Percentiles rank a stretch among this genome's conserved stretches.
Evolutionary conservation across 129 eudicot genomes (phyloP).

Genomic region (Centrapalus pauciflorus): DNA sequence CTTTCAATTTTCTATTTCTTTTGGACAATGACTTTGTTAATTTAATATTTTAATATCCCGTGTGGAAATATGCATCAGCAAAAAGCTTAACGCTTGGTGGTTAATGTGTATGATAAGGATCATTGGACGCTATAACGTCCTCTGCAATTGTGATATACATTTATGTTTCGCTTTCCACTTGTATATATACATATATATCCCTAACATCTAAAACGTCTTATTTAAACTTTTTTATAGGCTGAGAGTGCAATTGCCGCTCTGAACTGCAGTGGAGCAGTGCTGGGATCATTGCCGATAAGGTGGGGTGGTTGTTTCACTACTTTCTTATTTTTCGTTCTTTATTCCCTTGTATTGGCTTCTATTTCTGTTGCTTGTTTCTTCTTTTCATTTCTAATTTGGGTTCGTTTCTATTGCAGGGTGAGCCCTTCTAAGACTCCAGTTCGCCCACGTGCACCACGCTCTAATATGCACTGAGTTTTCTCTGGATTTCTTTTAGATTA

Average conservation of each 20-base stretch:
- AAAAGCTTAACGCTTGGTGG: neutral
- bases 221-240: constrained; percentile 39
- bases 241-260: constrained; percentile 86
- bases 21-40: no score
- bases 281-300: constrained; percentile 74
- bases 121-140: neutral
- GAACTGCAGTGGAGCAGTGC: constrained; percentile 69
- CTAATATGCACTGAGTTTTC: constrained; percentile 37
- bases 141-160: no score
- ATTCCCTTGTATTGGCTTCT: neutral
- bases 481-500: constrained; percentile 11
- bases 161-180: no score
- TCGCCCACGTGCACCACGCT: constrained; percentile 70
- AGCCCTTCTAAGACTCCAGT: constrained; percentile 94
- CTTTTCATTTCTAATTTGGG: constrained; percentile 5
- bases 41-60: no score
- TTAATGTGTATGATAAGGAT: no score
- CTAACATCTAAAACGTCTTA: no score
- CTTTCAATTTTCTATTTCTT: neutral
- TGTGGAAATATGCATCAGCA: neutral
- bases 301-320: constrained; percentile 7
- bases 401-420: constrained; percentile 45
- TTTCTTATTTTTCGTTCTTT: neutral
- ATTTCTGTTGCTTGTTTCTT: no score
- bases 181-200: no score